phyloP scores from a whole-genome alignment of 2,329 filamentous ascomycete genomes.

The Colletotrichum tropicicola region DNA sequence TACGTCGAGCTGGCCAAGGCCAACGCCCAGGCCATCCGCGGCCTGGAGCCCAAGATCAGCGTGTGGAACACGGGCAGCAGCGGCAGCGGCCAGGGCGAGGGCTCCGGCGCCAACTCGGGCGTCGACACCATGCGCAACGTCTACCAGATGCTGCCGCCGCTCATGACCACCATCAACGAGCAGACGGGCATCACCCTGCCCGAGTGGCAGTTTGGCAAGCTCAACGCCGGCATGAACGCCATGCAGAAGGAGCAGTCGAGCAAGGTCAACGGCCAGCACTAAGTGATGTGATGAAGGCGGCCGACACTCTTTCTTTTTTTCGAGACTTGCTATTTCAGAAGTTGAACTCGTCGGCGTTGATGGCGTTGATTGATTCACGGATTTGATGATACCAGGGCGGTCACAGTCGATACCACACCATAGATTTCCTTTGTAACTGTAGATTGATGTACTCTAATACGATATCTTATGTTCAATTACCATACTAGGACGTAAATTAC shows the following conservation, averaged over 20 bases:
- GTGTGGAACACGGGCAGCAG: slow-evolving; percentile 83
- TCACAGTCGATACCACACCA: not conserved
- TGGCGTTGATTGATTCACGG: slow-evolving; percentile 1
- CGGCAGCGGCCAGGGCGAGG: slow-evolving; percentile 49
- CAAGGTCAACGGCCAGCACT: slow-evolving; percentile 12
- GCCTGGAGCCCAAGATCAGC: slow-evolving; percentile 88
- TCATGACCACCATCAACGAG: slow-evolving; percentile 87
- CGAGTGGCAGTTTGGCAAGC: slow-evolving; percentile 73
- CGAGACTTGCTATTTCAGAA: no score
- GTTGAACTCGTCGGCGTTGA: slow-evolving; percentile 20
- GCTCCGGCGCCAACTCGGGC: slow-evolving; percentile 47
- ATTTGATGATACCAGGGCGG: slow-evolving; percentile 19
- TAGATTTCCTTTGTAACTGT: slow-evolving; percentile 19
- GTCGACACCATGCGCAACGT: slow-evolving; percentile 80
- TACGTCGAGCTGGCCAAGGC: slow-evolving; percentile 81
- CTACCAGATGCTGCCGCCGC: slow-evolving; percentile 84
- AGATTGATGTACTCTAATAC: not conserved
- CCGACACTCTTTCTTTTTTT: not conserved
- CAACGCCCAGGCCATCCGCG: slow-evolving; percentile 79
- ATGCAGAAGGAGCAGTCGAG: slow-evolving; percentile 32
- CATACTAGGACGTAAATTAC: no score
- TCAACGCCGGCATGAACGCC: slow-evolving; percentile 46
- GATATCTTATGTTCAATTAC: not conserved
- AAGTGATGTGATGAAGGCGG: no score
- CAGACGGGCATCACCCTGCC: slow-evolving; percentile 87